Base-by-base conservation (phyloP, 768 basidiomycete genomes). In the Boletus speciosus region DNA sequence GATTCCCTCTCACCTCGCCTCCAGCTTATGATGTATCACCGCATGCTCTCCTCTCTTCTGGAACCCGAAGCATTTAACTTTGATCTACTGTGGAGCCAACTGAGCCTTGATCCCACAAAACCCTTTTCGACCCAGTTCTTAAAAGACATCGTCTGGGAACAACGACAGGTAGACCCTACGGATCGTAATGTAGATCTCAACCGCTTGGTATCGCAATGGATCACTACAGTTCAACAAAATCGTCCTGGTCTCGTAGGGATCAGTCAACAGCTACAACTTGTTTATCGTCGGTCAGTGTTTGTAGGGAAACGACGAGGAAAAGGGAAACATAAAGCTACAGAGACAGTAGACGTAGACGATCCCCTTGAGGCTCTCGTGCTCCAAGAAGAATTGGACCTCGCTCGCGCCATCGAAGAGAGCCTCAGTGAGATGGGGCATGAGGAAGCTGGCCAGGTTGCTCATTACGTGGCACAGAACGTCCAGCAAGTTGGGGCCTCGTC, bases 1-100 rank as follows among this genome's bases (percentile, higher is more conserved):
- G 88, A 90, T 57, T 76, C 82, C 0, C 65, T 79, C 14, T 66
- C 82, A 1, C 76, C 88, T 0, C 80, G 81, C 7, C 70, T 90
- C 35, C 90, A 93, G 65, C 76, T 92, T 5, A 90, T 90, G 86
- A 70, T 90, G 36, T 93, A 93, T 63, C 78, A 81, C 60, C 81
- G 81, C 16, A 79, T 93, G 48, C 74, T 93, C 36, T 73, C 75
- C 21, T 69, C 71, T 4, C 70, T 90, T 12, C 65, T 85, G 19
- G 68, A 78, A 4, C 74, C 75, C 1, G 57, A 58, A 36, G 47
- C 61, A 0, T 80, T 83, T 54, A 76, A 85, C 59, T 88, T 85
- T 61, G 43, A 66, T 23, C 50, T 63, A 0, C 59, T 91, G 10
- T 90, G 86, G 84, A 58, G 54, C 14, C 71, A 68, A 25, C 62